Base-by-base conservation (phyloP, 2,329 filamentous ascomycete genomes). In the Cercospora sp. region DNA sequence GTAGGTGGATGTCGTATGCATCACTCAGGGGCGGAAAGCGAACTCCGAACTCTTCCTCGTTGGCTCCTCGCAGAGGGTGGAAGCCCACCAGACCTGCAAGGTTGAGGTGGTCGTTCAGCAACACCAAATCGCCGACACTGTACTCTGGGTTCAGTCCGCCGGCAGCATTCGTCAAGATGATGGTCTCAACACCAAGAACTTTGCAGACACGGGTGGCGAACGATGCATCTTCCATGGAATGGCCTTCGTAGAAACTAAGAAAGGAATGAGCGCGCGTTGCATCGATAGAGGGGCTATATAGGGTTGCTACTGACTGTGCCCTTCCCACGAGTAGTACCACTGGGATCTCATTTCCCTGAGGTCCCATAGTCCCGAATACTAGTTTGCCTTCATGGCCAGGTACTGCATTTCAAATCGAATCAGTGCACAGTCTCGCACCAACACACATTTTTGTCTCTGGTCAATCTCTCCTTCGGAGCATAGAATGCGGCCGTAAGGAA, bases 41-140 rank as follows among this genome's bases (percentile, higher is more conserved):
- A 13, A 84, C 81, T 28, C 88, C 88, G 72, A 89, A 88, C 55
- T 88, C 84, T 23, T 89, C 87, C 31, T 81, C 81, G 73, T 90
- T 90, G 28, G 87, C 85, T 18, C 88, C 88, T 60, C 87, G 84
- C 42, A 90, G 80, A 20, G 88, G 88, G 75, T 90, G 86, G 63
- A 82, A 81, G 26, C 88, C 88, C 9, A 86, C 85, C 9, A 90
- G 78, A 3, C 88, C 88, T 28, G 87, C 85, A 60, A 90, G 76
- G 76, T 90, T 89, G 60, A 90, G 82, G 76, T 90, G 88, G 79
- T 91, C 88, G 74, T 90, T 89, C 65, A 91, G 75, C 59, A 89
- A 79, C 53, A 90, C 85, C 66, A 91, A 86, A 76, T 90, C 89
- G 59, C 89, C 89, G 31, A 90, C 87, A 26, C 79, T 79, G 78